Base-by-base conservation (phyloP, 257 asterid genomes). In the Handroanthus guayacan region DNA sequence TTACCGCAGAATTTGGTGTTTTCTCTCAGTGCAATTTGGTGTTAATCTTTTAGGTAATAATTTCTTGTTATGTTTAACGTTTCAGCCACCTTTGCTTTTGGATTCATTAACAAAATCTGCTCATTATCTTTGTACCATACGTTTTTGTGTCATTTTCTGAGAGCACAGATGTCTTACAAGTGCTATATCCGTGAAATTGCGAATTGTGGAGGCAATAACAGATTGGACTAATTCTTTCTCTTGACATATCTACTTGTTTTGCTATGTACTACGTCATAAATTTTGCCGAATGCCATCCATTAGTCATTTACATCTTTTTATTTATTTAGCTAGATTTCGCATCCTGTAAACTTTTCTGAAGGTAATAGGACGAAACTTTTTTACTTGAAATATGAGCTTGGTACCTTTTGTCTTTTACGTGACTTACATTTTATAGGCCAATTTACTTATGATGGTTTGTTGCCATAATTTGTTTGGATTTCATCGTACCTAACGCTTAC, bases 51-150 rank as follows among this genome's bases (percentile, higher is more conserved):
- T 5, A 16, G 6, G 9, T 36, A 12, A 31, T 37, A 1, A 6
- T 62, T 62, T 17, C 60, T 17, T 17, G n/a, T 44, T 48, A 16
- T 3, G 56, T 41, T 71, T 25, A 20, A 58, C n/a, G 4, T 45
- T 47, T 72, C 48, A 12, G 9, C 58, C 45, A 10, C 45, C 72
- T 48, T 60, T 57, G 63, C 43, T 10, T 18, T 38, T 20, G 20
- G 45, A 75, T 62, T 47, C 38, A 11, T 75, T n/a, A n/a, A n/a
- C n/a, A n/a, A n/a, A n/a, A 13, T 10, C 41, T 43, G 75, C 56
- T 14, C 47, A 31, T 31, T 45, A 14, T n/a, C 3, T 71, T 71
- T 16, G 9, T 3, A 41, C 56, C 56, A 1, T 38, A 6, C 2
- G 0, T 41, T 64, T 41, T 62, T 63, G 37, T 16, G 1, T 64